Conservation (phyloP, 1,284 basidiomycete species). For the Ustilago lituana region DNA sequence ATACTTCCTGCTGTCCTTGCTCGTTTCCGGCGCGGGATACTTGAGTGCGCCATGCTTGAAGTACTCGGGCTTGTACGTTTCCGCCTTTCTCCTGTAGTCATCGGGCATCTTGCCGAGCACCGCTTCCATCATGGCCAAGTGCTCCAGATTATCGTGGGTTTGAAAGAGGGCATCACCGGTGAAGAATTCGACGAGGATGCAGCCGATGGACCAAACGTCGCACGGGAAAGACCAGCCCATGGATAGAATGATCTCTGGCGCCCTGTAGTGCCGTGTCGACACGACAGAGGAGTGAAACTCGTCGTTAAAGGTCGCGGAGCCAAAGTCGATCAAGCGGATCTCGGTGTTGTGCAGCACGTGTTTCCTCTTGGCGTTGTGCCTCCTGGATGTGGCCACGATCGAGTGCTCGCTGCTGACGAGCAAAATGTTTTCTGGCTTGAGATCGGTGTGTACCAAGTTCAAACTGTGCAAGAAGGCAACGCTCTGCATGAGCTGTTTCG, state of each 20-base stretch:
- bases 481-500: slow-evolving; percentile 87
- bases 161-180: slow-evolving; percentile 98
- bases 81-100: slow-evolving; percentile 73
- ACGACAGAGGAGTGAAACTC: slow-evolving; percentile 99
- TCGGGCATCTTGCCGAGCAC: slow-evolving; percentile 97
- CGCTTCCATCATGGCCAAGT: slow-evolving; percentile 99
- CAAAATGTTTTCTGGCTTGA: slow-evolving; percentile 87
- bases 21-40: slow-evolving; percentile 87
- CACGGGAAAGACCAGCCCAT: slow-evolving; percentile 98
- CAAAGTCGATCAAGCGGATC: slow-evolving; percentile 97
- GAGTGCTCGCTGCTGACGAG: slow-evolving; percentile 85
- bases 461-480: slow-evolving; percentile 94
- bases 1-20: slow-evolving; percentile 90
- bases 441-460: slow-evolving; percentile 93
- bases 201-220: slow-evolving; percentile 97
- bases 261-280: slow-evolving; percentile 96
- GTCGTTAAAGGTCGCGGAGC: slow-evolving; percentile 95
- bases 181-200: slow-evolving; percentile 98
- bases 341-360: slow-evolving; percentile 83
- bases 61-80: slow-evolving; percentile 82
- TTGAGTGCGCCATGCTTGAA: slow-evolving; percentile 87
- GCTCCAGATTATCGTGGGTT: slow-evolving; percentile 98
- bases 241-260: slow-evolving; percentile 95
- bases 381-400: slow-evolving; percentile 47
- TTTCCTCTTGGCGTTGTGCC: slow-evolving; percentile 57